phyloP scores from a whole-genome alignment of 495 filamentous ascomycete genomes.

The Hamigera avellanea region DNA sequence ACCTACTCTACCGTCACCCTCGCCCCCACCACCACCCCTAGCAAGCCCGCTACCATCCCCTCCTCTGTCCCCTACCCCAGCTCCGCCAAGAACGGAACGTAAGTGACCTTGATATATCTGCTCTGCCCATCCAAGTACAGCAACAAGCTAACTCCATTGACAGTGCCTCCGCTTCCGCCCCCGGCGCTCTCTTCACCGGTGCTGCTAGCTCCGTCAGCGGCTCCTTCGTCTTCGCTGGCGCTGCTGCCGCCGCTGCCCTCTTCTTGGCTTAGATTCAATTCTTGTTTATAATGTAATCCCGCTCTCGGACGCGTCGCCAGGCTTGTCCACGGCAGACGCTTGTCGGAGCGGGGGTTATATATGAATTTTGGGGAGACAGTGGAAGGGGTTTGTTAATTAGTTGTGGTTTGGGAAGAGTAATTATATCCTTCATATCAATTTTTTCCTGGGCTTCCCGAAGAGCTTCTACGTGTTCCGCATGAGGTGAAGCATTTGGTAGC shows the following conservation, averaged over 20 bases:
- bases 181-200: slow-evolving; percentile 33
- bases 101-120: slow-evolving; percentile 7
- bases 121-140: not conserved
- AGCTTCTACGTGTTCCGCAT: slow-evolving; percentile 25
- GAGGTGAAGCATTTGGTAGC: slow-evolving; percentile 31
- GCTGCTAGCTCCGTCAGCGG: slow-evolving; percentile 34
- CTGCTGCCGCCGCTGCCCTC: slow-evolving; percentile 38
- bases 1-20: slow-evolving; percentile 25
- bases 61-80: slow-evolving; percentile 13
- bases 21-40: slow-evolving; percentile 6
- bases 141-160: slow-evolving; percentile 6
- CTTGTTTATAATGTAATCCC: slow-evolving; percentile 17
- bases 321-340: not conserved
- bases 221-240: slow-evolving; percentile 38
- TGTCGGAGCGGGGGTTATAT: slow-evolving; percentile 2
- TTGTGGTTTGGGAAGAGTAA: slow-evolving; percentile 14
- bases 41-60: slow-evolving; percentile 12
- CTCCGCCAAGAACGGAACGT: slow-evolving; percentile 15
- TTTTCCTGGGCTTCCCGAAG: slow-evolving; percentile 27
- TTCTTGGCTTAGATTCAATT: slow-evolving; percentile 40
- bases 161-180: slow-evolving; percentile 21
- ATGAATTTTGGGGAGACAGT: slow-evolving; percentile 12
- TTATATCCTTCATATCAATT: slow-evolving; percentile 20
- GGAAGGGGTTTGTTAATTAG: slow-evolving; percentile 10
- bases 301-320: not conserved